Conservation (phyloP, 495 filamentous ascomycete genomes). For the Aspergillus ostianus region DNA sequence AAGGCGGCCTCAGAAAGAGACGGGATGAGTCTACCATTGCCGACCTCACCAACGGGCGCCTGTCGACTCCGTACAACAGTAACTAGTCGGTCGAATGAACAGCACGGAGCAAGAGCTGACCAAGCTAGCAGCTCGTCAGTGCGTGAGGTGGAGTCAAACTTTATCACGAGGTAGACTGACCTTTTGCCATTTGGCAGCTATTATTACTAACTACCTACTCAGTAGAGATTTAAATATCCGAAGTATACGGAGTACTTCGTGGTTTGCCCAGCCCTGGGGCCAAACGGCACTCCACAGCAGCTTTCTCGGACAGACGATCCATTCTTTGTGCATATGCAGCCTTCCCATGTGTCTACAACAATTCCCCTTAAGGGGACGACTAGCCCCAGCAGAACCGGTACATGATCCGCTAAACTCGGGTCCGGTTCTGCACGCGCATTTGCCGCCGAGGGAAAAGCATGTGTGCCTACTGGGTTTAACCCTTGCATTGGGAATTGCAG, state of each 20-base stretch:
- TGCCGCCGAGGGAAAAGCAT: too few species aligned
- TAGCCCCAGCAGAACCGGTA: background rate
- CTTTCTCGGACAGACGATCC: background rate
- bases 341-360: background rate
- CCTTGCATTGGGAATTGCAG: too few species aligned
- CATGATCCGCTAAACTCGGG: too few species aligned
- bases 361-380: background rate
- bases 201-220: background rate
- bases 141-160: background rate
- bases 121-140: background rate
- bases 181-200: background rate
- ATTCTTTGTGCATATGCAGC: background rate
- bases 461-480: too few species aligned
- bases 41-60: background rate
- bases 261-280: too few species aligned
- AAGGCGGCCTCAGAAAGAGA: background rate
- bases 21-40: background rate
- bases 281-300: background rate
- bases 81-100: background rate
- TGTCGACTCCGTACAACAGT: too few species aligned
- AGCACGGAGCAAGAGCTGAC: background rate
- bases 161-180: background rate
- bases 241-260: background rate
- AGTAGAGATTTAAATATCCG: background rate
- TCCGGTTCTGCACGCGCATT: too few species aligned